Evolutionary conservation across 768 basidiomycete species (phyloP).

Genomic region (Nevesoporus exiguus): DNA sequence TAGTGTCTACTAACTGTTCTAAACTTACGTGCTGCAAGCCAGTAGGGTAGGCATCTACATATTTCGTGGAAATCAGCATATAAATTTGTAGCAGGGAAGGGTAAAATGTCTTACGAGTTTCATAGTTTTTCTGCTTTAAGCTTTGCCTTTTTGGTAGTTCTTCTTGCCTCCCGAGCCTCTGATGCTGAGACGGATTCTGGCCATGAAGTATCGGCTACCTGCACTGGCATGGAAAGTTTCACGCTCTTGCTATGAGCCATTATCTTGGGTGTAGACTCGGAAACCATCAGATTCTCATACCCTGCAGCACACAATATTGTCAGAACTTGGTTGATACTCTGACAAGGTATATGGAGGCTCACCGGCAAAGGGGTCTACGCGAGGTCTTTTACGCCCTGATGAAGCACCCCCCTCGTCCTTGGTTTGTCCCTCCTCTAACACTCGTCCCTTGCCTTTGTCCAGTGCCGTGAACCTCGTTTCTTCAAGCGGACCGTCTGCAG

Average conservation of each 20-base stretch:
- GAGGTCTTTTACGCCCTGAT: slow-evolving; percentile 48
- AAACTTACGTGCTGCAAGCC: slow-evolving; percentile 15
- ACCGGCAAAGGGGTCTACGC: slow-evolving; percentile 69
- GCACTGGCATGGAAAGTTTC: neutral
- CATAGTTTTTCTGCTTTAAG: slow-evolving; percentile 31
- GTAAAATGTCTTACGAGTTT: slow-evolving; percentile 12
- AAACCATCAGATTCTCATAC: slow-evolving; percentile 23
- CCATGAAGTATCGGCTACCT: slow-evolving; percentile 9
- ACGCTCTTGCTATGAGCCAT: slow-evolving; percentile 10
- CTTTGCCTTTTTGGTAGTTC: slow-evolving; percentile 33
- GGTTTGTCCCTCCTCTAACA: slow-evolving; percentile 24
- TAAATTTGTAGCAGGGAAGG: slow-evolving; percentile 3
- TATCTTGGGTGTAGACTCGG: neutral
- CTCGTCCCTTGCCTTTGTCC: slow-evolving; percentile 39
- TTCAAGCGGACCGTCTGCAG: neutral
- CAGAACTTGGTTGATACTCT: neutral
- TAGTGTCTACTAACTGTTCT: slow-evolving; percentile 10
- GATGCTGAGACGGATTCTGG: slow-evolving; percentile 21
- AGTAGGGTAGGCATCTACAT: slow-evolving; percentile 13
- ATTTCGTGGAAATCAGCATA: slow-evolving; percentile 16
- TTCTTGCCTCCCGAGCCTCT: slow-evolving; percentile 24
- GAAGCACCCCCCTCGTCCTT: slow-evolving; percentile 12
- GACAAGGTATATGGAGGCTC: neutral
- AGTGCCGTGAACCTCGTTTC: neutral
- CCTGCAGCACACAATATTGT: slow-evolving; percentile 21